A percentile compares a stretch with the other conserved stretches of the same genome.
Evolutionary conservation across 179 eudicot species (phyloP).

Genomic region (Silene coronaria): DNA sequence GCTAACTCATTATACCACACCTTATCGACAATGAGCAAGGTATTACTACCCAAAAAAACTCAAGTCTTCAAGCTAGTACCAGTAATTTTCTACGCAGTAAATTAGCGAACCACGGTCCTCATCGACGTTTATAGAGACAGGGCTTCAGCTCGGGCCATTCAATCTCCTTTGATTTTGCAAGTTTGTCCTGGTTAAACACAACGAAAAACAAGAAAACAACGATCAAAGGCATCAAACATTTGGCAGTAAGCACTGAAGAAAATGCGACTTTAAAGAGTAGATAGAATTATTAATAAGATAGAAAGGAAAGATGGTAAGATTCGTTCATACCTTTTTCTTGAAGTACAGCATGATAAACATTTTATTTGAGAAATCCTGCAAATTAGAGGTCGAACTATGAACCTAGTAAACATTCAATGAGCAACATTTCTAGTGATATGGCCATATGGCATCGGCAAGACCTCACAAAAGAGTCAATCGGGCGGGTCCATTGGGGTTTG

Average conservation of each 20-base stretch:
- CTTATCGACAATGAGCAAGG: not conserved
- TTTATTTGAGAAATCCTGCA: constrained; percentile 91
- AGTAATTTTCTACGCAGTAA: not conserved
- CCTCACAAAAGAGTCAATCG: not conserved
- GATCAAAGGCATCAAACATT: not conserved
- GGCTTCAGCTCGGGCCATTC: constrained; percentile 92
- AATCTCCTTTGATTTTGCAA: constrained; percentile 33
- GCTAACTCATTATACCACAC: not conserved
- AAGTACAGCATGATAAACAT: constrained; percentile 78
- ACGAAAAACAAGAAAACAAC: not conserved
- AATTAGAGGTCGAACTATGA: not conserved
- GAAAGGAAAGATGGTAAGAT: not conserved
- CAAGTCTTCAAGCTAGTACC: not conserved
- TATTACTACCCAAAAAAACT: not conserved
- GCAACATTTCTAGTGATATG: not conserved
- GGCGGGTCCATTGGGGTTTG: not conserved
- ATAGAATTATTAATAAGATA: not conserved
- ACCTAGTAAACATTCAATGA: not conserved
- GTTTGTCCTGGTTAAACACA: constrained; percentile 40
- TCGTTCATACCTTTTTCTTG: constrained; percentile 58
- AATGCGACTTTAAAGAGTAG: not conserved
- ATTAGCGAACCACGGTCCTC: constrained; percentile 14
- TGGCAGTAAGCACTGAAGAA: not conserved
- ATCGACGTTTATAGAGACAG: constrained; percentile 89
- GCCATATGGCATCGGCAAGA: not conserved